A percentile compares a stretch with the other conserved stretches of the same genome.
These are phyloP conservation scores for Vitis hybrid DNA, from an alignment of 177 flowering plant species.

Conservation along the genomic window DNA sequence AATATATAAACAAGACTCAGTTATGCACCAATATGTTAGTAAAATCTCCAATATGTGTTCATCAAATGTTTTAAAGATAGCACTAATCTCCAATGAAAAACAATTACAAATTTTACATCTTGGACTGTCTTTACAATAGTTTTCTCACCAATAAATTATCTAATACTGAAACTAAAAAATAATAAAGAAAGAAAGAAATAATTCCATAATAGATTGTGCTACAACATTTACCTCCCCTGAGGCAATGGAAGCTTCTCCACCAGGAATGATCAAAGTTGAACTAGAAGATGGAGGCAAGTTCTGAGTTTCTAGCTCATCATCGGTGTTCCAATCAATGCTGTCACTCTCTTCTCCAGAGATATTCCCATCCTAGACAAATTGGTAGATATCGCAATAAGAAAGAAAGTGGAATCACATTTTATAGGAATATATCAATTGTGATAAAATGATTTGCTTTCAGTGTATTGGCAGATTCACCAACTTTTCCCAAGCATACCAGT, in stretches of 20 bases:
- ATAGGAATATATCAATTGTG: no score
- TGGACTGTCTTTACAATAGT: no score
- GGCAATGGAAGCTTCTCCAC: conserved; percentile 20
- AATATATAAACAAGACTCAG: no score
- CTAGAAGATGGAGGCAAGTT: conserved; percentile 19
- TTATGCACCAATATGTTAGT: no score
- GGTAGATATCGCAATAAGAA: not conserved
- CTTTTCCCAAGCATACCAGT: not conserved
- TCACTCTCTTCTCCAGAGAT: conserved; percentile 33
- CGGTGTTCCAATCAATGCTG: conserved; percentile 49
- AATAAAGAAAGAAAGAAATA: not conserved
- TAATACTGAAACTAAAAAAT: not conserved
- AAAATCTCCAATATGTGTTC: no score
- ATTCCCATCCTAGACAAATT: conserved; percentile 31
- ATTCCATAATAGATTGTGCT: not conserved
- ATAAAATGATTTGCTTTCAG: not conserved
- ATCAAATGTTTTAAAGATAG: no score
- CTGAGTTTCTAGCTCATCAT: conserved; percentile 50
- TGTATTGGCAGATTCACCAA: not conserved
- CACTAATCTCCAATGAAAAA: no score
- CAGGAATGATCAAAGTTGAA: conserved; percentile 16
- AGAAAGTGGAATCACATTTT: not conserved
- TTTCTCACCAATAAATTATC: no score
- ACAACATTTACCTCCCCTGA: conserved; percentile 40
- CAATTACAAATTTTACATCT: no score